A percentile compares a stretch with the other conserved stretches of the same genome.
These are phyloP conservation scores for Blastocystis sp. DNA, from an alignment of 352 stramenopile genomes.

Conservation along the genomic window DNA sequence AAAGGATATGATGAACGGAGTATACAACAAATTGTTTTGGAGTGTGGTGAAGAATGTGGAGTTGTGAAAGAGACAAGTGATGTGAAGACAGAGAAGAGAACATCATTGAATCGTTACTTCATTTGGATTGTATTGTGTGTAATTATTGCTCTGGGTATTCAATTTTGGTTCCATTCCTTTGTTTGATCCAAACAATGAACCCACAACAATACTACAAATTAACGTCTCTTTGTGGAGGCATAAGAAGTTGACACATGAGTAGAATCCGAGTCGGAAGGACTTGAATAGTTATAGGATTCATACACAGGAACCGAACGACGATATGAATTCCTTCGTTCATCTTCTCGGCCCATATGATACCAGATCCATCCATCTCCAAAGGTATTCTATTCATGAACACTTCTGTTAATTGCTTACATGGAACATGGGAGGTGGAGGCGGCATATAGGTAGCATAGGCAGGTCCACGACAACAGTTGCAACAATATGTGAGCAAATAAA, in stretches of 20 bases:
- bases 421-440: not conserved
- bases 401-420: not conserved
- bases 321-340: not conserved
- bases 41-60: not conserved
- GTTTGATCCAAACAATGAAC: slow-evolving; percentile 31
- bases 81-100: not conserved
- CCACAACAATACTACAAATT: not conserved
- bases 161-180: not conserved
- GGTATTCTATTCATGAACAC: slow-evolving; percentile 21
- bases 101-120: not conserved
- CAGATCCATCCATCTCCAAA: slow-evolving; percentile 55
- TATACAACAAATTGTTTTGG: not conserved
- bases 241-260: slow-evolving; percentile 49
- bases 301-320: not conserved
- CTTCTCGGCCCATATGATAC: slow-evolving; percentile 16
- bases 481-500: not conserved
- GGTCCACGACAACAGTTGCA: not conserved
- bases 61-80: not conserved
- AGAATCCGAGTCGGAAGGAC: not conserved
- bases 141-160: not conserved
- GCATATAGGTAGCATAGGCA: not conserved
- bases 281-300: not conserved
- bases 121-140: not conserved
- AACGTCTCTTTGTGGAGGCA: slow-evolving; percentile 22
- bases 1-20: not conserved